Percentiles rank a stretch among this genome's conserved stretches.
phyloP scores from a whole-genome alignment of 2,329 filamentous ascomycete genomes.

The Hypoxylon sp. region DNA sequence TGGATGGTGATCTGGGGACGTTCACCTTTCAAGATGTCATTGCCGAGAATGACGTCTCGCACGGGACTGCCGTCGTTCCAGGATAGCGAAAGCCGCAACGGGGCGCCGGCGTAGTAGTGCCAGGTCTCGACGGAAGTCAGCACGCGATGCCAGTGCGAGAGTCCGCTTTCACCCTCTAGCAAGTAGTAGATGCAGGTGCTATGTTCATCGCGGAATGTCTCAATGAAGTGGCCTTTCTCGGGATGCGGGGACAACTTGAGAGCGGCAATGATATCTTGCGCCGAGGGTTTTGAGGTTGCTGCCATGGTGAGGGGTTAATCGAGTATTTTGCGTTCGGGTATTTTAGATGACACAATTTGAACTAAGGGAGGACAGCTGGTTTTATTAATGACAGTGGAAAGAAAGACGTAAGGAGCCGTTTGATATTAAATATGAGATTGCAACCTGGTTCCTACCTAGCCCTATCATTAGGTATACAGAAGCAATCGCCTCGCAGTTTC shows the following conservation, averaged over 20 bases:
- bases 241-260: slow-evolving; percentile 61
- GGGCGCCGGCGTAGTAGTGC: slow-evolving; percentile 69
- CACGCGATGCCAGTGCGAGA: slow-evolving; percentile 66
- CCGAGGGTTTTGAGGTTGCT: slow-evolving; percentile 53
- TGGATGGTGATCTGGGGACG: slow-evolving; percentile 60
- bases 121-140: slow-evolving; percentile 64
- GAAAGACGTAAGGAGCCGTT: slow-evolving; percentile 8
- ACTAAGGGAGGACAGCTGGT: background rate
- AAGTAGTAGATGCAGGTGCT: slow-evolving; percentile 69
- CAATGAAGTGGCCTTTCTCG: slow-evolving; percentile 65
- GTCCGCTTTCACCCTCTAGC: slow-evolving; percentile 60
- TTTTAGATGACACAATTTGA: background rate
- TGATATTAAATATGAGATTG: background rate
- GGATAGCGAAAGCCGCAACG: slow-evolving; percentile 61
- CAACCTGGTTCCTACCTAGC: background rate
- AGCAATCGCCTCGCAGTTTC: background rate
- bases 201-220: slow-evolving; percentile 62
- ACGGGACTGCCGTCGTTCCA: slow-evolving; percentile 59
- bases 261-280: slow-evolving; percentile 60
- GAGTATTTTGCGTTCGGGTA: background rate
- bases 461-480: background rate
- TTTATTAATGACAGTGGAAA: slow-evolving; percentile 8
- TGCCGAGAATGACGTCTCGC: slow-evolving; percentile 58
- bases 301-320: slow-evolving; percentile 32
- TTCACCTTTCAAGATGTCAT: slow-evolving; percentile 58